Conservation (phyloP, 352 stramenopile genomes). For the Phytopythium montanum region DNA sequence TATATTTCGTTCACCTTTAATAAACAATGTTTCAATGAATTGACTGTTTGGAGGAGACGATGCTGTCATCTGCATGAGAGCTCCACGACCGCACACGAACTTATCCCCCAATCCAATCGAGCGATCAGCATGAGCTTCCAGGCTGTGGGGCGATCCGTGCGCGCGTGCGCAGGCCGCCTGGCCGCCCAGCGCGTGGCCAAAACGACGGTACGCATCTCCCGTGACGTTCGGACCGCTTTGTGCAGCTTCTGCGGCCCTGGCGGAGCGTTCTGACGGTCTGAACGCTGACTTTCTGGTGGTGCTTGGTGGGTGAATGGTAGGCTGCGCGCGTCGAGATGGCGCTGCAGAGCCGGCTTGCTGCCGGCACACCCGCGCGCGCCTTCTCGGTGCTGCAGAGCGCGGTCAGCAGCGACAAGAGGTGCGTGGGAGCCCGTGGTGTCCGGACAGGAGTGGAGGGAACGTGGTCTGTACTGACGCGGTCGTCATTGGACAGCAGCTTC, state of each 20-base stretch:
- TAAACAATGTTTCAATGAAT: no score
- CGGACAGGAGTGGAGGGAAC: background rate
- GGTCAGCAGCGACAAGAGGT: slow-evolving; percentile 21
- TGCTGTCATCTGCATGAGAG: no score
- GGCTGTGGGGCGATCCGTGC: slow-evolving; percentile 31
- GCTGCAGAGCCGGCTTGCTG: slow-evolving; percentile 9
- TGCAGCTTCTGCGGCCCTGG: background rate
- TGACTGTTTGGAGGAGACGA: no score
- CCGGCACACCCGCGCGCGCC: slow-evolving; percentile 7
- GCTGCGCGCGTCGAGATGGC: slow-evolving; percentile 12
- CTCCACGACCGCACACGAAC: no score
- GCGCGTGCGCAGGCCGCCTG: slow-evolving; percentile 30
- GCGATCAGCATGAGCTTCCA: slow-evolving; percentile 52
- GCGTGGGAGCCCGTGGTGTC: background rate
- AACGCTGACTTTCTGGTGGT: background rate
- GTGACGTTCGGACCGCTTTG: background rate
- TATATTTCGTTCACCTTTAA: no score
- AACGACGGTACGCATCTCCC: slow-evolving; percentile 13
- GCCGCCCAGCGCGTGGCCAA: slow-evolving; percentile 17
- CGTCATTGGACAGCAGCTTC: slow-evolving; percentile 14
- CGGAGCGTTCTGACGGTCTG: background rate
- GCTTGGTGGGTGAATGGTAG: background rate
- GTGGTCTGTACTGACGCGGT: background rate
- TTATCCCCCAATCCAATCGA: background rate
- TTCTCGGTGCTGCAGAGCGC: slow-evolving; percentile 29